phyloP scores from a whole-genome alignment of 257 asterid species.

The Forsythia viridissima region DNA sequence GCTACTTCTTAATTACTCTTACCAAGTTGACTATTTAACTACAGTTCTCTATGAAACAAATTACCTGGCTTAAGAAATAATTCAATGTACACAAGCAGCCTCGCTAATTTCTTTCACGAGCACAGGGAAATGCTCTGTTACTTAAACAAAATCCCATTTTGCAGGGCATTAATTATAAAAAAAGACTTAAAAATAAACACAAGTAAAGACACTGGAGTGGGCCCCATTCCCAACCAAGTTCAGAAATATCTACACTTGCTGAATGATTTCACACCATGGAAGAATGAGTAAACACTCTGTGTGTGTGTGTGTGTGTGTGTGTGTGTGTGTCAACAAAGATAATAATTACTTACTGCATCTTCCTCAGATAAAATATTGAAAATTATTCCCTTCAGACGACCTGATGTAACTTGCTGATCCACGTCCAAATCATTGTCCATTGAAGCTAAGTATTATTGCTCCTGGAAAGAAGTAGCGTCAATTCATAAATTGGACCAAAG shows the following conservation, averaged over 20 bases:
- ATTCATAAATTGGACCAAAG: constrained; percentile 10
- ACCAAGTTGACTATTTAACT: neutral
- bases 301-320: neutral
- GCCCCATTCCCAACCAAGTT: neutral
- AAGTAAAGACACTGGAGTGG: neutral
- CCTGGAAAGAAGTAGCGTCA: constrained; percentile 29
- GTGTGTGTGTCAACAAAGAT: constrained; percentile 2
- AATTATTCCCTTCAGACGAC: constrained; percentile 54
- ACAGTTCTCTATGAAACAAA: neutral
- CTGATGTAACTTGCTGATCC: constrained; percentile 49
- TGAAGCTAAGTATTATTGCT: constrained; percentile 24
- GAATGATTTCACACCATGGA: neutral
- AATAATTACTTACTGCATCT: constrained; percentile 72
- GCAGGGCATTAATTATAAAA: neutral
- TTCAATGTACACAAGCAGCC: neutral
- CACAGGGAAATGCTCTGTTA: neutral
- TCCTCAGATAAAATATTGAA: constrained; percentile 64
- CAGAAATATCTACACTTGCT: constrained; percentile 12
- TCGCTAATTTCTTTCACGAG: neutral
- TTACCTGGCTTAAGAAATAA: neutral
- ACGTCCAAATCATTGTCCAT: constrained; percentile 54
- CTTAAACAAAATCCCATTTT: neutral
- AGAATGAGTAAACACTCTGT: constrained; percentile 11
- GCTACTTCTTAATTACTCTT: neutral
- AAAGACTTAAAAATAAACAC: neutral